Base-by-base conservation (phyloP, 2,329 filamentous ascomycete genomes). In the Penicillium sp. region DNA sequence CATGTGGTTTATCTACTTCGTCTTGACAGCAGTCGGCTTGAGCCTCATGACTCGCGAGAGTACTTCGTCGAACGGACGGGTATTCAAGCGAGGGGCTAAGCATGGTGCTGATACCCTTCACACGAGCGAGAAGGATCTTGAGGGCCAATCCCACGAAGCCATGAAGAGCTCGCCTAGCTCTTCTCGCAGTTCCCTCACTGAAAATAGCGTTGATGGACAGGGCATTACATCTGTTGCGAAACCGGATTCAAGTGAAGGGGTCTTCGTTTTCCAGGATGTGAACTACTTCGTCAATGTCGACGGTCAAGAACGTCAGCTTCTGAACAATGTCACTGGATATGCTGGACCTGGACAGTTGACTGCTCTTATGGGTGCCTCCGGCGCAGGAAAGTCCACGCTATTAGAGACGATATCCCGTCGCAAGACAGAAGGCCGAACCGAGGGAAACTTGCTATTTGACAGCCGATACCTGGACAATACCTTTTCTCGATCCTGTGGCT, bases 1-100 rank as follows among this genome's bases (percentile, higher is more conserved):
- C 82, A 84, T 48, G 76, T 89, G 23, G 77, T 94, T 55, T 94
- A 90, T 1, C 95, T 90, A 87, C 88, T 91, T 69, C 80, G 87
- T 58, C 82, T 95, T 56, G 88, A 85, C 66, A 95, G 42, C 42
- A 10, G 11, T 44, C 32, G 42, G 42, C 3, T 14, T 44, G 1
- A 44, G 6, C 94, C 68, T 79, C 64, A 56, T 85, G 79, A 61
- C 72, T 45, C 8, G 70, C 68, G 35, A 72, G 73, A 30, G 7
- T 13, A 18, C 27, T n/a, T 23, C 23, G 23, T 23, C 23, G 23
- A 44, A 13, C 29, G 14, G 13, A n/a, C 36, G 14, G 7, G n/a
- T 39, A 8, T 39, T 39, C 7, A 39, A 39, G 36, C 11, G n/a
- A 8, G 36, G 36, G 4, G 36, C 36, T 11, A n/a, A n/a, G 13